Percentiles rank a stretch among this genome's conserved stretches.
Evolutionary conservation across 768 basidiomycete genomes (phyloP).

Genomic region (Podaxis sp.): DNA sequence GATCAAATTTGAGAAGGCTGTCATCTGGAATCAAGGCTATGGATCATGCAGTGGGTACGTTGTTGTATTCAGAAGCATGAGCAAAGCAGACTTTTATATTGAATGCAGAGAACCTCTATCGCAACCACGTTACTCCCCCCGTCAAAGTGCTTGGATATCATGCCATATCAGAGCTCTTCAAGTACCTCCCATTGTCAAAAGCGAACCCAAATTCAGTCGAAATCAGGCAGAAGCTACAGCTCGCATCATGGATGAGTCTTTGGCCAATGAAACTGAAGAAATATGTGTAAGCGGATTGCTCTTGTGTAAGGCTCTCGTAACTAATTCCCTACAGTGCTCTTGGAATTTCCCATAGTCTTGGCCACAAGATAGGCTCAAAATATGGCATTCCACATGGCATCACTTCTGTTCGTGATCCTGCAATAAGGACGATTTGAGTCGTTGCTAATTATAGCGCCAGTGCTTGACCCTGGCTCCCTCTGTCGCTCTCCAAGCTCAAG

Average conservation of each 20-base stretch:
- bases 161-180: slow-evolving; percentile 69
- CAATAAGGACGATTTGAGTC: slow-evolving; percentile 3
- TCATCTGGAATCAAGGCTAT: slow-evolving; percentile 77
- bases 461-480: slow-evolving; percentile 70
- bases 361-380: slow-evolving; percentile 67
- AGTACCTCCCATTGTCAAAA: slow-evolving; percentile 63
- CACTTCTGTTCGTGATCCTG: slow-evolving; percentile 55
- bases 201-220: slow-evolving; percentile 50
- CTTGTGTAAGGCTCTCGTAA: neutral
- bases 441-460: slow-evolving; percentile 26
- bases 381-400: slow-evolving; percentile 81
- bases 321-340: slow-evolving; percentile 37
- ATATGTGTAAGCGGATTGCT: slow-evolving; percentile 37
- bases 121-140: slow-evolving; percentile 49
- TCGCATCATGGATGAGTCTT: slow-evolving; percentile 79
- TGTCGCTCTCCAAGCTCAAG: slow-evolving; percentile 52
- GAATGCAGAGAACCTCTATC: slow-evolving; percentile 56
- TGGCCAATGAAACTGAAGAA: slow-evolving; percentile 61
- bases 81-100: neutral
- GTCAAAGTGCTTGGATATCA: slow-evolving; percentile 61
- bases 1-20: slow-evolving; percentile 39
- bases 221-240: slow-evolving; percentile 62
- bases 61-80: neutral
- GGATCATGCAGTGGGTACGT: slow-evolving; percentile 72
- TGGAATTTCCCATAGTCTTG: slow-evolving; percentile 75